Evolutionary conservation across 768 basidiomycete species (phyloP).

Genomic region (Kwoniella bestiolae): DNA sequence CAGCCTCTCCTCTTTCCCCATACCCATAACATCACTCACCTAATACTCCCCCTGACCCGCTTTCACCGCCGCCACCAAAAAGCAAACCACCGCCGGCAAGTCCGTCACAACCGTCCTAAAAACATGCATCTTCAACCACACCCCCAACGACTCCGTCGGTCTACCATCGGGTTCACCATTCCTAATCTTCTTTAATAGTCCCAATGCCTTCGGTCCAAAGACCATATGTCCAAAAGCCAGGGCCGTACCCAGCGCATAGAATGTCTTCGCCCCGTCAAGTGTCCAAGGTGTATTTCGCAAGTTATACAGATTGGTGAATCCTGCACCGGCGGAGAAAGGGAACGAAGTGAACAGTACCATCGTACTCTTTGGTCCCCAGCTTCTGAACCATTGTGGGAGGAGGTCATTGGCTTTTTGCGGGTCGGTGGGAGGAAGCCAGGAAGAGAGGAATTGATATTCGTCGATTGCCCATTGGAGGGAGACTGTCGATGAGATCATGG

Average conservation of each 20-base stretch:
- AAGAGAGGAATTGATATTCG: constrained; percentile 16
- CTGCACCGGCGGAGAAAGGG: constrained; percentile 4
- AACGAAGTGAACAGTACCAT: not conserved
- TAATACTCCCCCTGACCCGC: not conserved
- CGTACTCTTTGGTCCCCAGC: not conserved
- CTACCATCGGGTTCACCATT: constrained; percentile 8
- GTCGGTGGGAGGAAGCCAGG: not conserved
- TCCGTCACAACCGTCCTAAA: constrained; percentile 8
- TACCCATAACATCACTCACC: too few species aligned
- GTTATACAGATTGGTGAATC: not conserved
- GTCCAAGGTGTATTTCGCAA: not conserved
- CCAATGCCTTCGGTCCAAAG: constrained; percentile 12
- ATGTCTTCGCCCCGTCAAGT: not conserved
- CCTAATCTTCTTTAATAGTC: constrained; percentile 8
- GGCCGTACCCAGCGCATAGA: not conserved
- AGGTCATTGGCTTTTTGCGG: not conserved
- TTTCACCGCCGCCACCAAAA: constrained; percentile 5
- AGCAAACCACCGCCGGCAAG: constrained; percentile 11
- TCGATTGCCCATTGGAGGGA: constrained; percentile 19
- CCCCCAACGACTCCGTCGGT: not conserved
- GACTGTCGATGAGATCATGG: constrained; percentile 5
- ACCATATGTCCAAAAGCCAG: constrained; percentile 13
- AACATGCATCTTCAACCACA: constrained; percentile 13
- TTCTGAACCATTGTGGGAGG: constrained; percentile 8
- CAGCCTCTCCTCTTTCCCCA: too few species aligned